Base-by-base conservation (phyloP, 2,329 filamentous ascomycete species). In the Ascochyta viciae-villosae region DNA sequence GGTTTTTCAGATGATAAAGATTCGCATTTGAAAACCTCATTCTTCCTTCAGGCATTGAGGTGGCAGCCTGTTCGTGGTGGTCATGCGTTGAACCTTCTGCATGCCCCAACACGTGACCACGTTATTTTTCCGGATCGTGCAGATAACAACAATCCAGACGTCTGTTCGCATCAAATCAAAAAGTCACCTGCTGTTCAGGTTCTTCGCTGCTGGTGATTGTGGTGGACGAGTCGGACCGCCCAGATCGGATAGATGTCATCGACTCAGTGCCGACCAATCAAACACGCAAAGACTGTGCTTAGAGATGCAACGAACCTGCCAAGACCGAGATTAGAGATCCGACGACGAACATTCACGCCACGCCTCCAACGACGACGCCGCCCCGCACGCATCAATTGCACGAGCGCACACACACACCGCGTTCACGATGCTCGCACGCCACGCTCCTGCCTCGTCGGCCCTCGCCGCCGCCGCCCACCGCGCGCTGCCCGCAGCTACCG, bases 391-490 rank as follows among this genome's bases (percentile, higher is more conserved):
- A 66, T 73, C 73, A 76, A 75, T 76, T 77, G 68, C 76, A 74
- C 61, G 66, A 66, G 58, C 59, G 51, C 60, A 62, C 49, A 56
- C 60, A 61, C 24, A 58, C 16, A 54, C 55, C 55, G 66, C 64
- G 66, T 58, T 58, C 66, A 74, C 44, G 57, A 80, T 80, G 75
- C 72, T 79, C 63, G 68, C 76, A 62, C 70, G 77, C 63, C 76
- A 78, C 54, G 71, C 72, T 38, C 74, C 76, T 40, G 62, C 74
- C 42, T 61, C 74, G 41, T 73, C 76, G 63, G 70, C 76, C 56
- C 70, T 80, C 60, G 72, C 66, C 60, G 71, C 72, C 56, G 72
- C 74, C 61, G 72, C 76, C 57, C 75, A 77, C 64, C 76, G 76
- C 63, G 69, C 75, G 55, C 71, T 78, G 42, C 78, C 78, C 46